Conservation (phyloP, 805 yeast genomes). For the Kurtzmaniella cleridarum region DNA sequence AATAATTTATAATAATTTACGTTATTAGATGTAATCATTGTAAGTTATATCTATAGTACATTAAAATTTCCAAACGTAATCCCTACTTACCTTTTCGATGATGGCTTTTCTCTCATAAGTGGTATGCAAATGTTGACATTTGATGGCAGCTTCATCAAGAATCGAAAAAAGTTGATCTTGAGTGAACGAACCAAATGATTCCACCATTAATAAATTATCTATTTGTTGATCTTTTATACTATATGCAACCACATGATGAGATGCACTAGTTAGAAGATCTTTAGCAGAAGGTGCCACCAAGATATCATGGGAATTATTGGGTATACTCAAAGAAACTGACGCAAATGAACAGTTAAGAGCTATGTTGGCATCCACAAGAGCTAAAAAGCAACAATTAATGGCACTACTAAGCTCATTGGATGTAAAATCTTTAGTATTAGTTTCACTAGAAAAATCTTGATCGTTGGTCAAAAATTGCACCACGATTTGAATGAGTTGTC, state of each 20-base stretch:
- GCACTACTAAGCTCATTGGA: constrained; percentile 59
- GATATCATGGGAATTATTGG: constrained; percentile 20
- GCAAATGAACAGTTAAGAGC: constrained; percentile 61
- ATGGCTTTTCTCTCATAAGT: constrained; percentile 44
- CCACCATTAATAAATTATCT: constrained; percentile 57
- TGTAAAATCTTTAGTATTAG: constrained; percentile 18
- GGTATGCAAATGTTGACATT: constrained; percentile 40
- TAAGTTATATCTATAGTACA: background rate
- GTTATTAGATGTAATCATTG: too few species aligned
- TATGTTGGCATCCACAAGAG: constrained; percentile 76
- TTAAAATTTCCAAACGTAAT: constrained; percentile 53
- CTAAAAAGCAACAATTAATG: constrained; percentile 67
- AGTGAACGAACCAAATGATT: constrained; percentile 66
- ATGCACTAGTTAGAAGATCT: constrained; percentile 38
- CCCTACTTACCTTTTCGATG: constrained; percentile 42
- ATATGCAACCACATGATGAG: constrained; percentile 65
- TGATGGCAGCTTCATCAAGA: constrained; percentile 46
- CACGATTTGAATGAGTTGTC: constrained; percentile 51
- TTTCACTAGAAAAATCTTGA: constrained; percentile 5
- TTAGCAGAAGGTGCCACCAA: constrained; percentile 42
- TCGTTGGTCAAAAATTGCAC: constrained; percentile 36
- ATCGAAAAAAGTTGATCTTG: constrained; percentile 48
- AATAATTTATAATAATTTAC: too few species aligned
- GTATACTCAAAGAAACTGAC: constrained; percentile 45
- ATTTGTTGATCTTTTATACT: constrained; percentile 47